phyloP scores from a whole-genome alignment of 768 basidiomycete species.

The Dioszegia aurantiaca region DNA sequence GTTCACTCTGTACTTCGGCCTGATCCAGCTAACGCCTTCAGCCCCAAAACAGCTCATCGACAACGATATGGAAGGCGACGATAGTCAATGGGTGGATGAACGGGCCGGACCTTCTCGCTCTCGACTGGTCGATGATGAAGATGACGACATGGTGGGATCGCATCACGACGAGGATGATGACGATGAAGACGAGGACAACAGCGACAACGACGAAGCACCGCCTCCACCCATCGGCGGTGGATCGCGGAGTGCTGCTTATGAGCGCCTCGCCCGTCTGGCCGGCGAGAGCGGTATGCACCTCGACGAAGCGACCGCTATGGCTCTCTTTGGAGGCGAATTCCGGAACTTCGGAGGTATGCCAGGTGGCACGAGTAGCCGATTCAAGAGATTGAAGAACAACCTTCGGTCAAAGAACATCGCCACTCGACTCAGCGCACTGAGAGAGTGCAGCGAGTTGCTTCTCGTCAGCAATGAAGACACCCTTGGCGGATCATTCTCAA shows the following conservation, averaged over 20 bases:
- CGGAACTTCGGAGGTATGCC: conserved; percentile 71
- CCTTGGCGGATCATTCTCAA: conserved; percentile 78
- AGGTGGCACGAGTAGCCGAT: conserved; percentile 69
- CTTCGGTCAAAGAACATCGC: conserved; percentile 67
- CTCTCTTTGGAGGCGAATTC: conserved; percentile 65
- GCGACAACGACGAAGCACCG: conserved; percentile 4
- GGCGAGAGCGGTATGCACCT: conserved; percentile 31
- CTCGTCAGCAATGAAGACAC: conserved; percentile 98
- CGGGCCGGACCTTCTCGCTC: conserved; percentile 23
- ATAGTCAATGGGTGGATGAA: conserved; percentile 38
- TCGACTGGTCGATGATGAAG: conserved; percentile 33
- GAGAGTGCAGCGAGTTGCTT: conserved; percentile 90
- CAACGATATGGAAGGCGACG: conserved; percentile 41
- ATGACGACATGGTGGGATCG: conserved; percentile 37
- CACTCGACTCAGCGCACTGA: conserved; percentile 74
- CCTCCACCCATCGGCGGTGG: conserved; percentile 22
- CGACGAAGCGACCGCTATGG: conserved; percentile 50
- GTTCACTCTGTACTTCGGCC: conserved; percentile 11
- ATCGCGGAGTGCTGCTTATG: conserved; percentile 17
- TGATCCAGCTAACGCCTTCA: conserved; percentile 6
- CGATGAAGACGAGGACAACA: conserved; percentile 54
- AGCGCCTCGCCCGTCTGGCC: conserved; percentile 32
- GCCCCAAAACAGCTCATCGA: conserved; percentile 36
- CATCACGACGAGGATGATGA: conserved; percentile 51
- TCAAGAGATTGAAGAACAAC: conserved; percentile 59